Percentiles rank a stretch among this genome's conserved stretches.
Evolutionary conservation across 805 yeast species (phyloP).

Genomic region (Cyberlindnera suaveolens): DNA sequence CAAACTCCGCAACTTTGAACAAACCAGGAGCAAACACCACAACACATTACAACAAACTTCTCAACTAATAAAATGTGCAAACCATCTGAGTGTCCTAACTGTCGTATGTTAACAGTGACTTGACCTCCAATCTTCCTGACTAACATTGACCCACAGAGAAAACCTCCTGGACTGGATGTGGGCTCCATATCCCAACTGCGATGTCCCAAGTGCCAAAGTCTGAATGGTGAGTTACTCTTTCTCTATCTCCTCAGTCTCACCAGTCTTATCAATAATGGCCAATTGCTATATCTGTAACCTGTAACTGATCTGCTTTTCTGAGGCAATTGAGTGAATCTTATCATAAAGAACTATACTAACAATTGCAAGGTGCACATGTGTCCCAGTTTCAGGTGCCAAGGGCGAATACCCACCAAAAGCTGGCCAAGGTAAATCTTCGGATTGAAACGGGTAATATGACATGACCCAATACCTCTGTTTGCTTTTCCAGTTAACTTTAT

Average conservation of each 20-base stretch:
- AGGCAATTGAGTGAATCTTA: too few species aligned
- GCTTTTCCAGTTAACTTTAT: too few species aligned
- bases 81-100: constrained; percentile 11
- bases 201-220: constrained; percentile 8
- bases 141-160: constrained; percentile 6
- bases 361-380: constrained; percentile 12
- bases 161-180: constrained; percentile 17
- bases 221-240: constrained; percentile 9
- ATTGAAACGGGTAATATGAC: too few species aligned
- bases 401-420: constrained; percentile 15
- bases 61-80: constrained; percentile 8
- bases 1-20: too few species aligned
- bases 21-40: too few species aligned
- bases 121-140: background rate
- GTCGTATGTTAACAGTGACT: constrained; percentile 8
- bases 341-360: background rate
- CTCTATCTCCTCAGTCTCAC: too few species aligned
- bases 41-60: too few species aligned
- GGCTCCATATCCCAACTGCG: constrained; percentile 15
- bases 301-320: too few species aligned
- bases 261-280: too few species aligned
- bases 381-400: constrained; percentile 6
- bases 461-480: too few species aligned
- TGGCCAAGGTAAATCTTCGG: constrained; percentile 7
- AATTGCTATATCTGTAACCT: too few species aligned